Evolutionary conservation across 257 asterid genomes (phyloP).

Genomic region (Pogostemon cablin): DNA sequence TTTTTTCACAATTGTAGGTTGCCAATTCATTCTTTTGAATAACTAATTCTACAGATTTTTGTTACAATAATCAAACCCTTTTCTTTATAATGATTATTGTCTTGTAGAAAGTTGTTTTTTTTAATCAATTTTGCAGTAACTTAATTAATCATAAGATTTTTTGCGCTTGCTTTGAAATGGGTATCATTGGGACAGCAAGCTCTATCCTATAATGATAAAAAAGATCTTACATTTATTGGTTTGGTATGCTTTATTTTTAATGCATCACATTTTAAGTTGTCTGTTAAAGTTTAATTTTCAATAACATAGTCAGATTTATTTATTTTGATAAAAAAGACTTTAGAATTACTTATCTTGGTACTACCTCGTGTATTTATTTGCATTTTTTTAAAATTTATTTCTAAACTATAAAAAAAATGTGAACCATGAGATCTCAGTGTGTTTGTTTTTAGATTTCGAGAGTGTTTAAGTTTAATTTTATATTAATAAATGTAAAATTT

Average conservation of each 20-base stretch:
- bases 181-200: conserved; percentile 87
- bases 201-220: conserved; percentile 84
- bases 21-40: conserved; percentile 11
- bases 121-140: conserved; percentile 89
- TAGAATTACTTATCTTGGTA: no score
- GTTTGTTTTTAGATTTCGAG: no score
- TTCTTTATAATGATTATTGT: conserved; percentile 21
- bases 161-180: conserved; percentile 91
- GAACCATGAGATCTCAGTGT: no score
- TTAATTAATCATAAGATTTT: conserved; percentile 91
- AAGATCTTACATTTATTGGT: conserved; percentile 98
- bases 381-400: no score
- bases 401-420: no score
- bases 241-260: conserved; percentile 92
- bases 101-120: conserved; percentile 30
- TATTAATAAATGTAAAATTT: no score
- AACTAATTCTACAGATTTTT: conserved; percentile 15
- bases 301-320: conserved; percentile 30
- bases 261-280: conserved; percentile 30
- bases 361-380: no score
- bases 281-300: conserved; percentile 24
- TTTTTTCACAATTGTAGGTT: conserved; percentile 15
- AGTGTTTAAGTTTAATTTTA: no score
- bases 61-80: conserved; percentile 10
- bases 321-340: no score